phyloP scores from a whole-genome alignment of 2,329 filamentous ascomycete species.

The Calonectria hawksworthii region DNA sequence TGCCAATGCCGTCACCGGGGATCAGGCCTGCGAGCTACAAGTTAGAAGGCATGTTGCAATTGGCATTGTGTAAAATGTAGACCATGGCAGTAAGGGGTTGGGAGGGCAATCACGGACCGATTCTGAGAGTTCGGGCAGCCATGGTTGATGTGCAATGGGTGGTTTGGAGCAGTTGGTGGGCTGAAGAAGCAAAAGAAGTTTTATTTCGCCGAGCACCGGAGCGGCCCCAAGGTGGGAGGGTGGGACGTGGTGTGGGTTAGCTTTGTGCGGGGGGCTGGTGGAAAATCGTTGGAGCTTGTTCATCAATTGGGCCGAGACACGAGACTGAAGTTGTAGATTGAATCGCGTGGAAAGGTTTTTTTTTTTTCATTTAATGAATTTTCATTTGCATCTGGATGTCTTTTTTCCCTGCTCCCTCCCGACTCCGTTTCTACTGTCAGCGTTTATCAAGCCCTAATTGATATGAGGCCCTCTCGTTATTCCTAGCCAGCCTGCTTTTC shows the following conservation, averaged over 20 bases:
- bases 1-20: constrained; percentile 97
- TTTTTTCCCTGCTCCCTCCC: no score
- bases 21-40: constrained; percentile 80
- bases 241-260: constrained; percentile 2
- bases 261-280: neutral
- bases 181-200: constrained; percentile 34
- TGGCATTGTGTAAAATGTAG: constrained; percentile 4
- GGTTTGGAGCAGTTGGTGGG: constrained; percentile 29
- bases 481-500: no score
- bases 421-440: no score
- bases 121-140: constrained; percentile 59
- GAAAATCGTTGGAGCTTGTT: neutral
- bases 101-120: constrained; percentile 48
- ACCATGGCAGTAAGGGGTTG: neutral
- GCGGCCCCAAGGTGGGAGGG: constrained; percentile 5
- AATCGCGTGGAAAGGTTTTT: no score
- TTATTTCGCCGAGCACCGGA: constrained; percentile 46
- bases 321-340: no score
- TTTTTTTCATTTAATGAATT: no score
- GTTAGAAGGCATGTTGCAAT: neutral
- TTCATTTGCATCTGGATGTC: no score
- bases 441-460: no score
- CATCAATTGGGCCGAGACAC: neutral
- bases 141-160: constrained; percentile 49
- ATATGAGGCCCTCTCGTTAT: no score